Conservation (phyloP, 169 alveolate species). For the Plasmodium adleri region DNA sequence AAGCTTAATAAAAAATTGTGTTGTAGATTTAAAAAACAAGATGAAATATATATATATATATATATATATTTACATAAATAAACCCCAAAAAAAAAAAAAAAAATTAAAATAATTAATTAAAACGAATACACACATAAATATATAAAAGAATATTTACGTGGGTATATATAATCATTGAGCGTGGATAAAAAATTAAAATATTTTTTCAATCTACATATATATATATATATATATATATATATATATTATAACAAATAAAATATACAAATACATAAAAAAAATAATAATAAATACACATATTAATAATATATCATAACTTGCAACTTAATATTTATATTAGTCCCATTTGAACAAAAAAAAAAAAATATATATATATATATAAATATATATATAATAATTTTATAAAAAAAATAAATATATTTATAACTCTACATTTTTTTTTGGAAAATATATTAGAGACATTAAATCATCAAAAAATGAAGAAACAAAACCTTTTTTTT, state of each 20-base stretch:
- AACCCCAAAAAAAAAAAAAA: no score
- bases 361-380: not conserved
- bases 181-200: no score
- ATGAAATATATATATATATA: no score
- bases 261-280: not conserved
- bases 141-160: no score
- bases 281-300: not conserved
- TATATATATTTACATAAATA: no score
- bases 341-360: not conserved
- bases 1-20: no score
- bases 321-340: not conserved
- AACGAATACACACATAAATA: no score
- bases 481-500: conserved; percentile 26
- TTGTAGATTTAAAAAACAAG: no score
- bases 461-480: conserved; percentile 19
- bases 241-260: not conserved
- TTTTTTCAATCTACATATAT: no score
- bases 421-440: conserved; percentile 37
- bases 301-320: not conserved
- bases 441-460: conserved; percentile 49
- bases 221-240: not conserved
- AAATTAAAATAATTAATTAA: no score
- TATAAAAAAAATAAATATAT: not conserved
- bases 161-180: no score
- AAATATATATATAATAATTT: not conserved